Base-by-base conservation (phyloP, 257 asterid species). In the Vinca minor region DNA sequence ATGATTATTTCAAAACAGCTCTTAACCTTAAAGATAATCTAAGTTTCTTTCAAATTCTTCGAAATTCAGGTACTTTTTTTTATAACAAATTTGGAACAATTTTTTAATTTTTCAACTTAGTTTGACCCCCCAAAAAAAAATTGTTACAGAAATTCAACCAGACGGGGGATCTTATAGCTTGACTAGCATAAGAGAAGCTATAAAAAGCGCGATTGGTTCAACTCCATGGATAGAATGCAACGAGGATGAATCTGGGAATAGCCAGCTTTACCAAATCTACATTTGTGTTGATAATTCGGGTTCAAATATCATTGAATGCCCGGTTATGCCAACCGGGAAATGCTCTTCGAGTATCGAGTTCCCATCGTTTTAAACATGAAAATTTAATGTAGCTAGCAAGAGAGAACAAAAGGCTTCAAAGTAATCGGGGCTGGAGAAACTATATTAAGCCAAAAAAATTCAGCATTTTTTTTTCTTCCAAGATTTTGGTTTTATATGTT, bases 361-460 rank as follows among this genome's bases (percentile, higher is more conserved):
- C 64, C 95, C 95, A 35, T 63, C 87, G 9, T 87, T 87, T 60
- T 87, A 77, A 64, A n/a, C n/a, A n/a, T n/a, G n/a, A n/a, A n/a
- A n/a, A n/a, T n/a, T n/a, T n/a, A n/a, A n/a, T n/a, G n/a, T n/a
- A n/a, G n/a, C n/a, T n/a, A n/a, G n/a, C n/a, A n/a, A n/a, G n/a
- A n/a, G n/a, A n/a, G n/a, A n/a, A n/a, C n/a, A n/a, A n/a, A n/a
- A n/a, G n/a, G n/a, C n/a, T n/a, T n/a, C n/a, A n/a, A n/a, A n/a
- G n/a, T n/a, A n/a, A n/a, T n/a, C n/a, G n/a, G n/a, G n/a, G n/a
- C n/a, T n/a, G n/a, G n/a, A n/a, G n/a, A n/a, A n/a, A n/a, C n/a
- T n/a, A n/a, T n/a, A n/a, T n/a, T n/a, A n/a, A n/a, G n/a, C n/a
- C n/a, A n/a, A n/a, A n/a, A n/a, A n/a, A n/a, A n/a, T n/a, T n/a